Base-by-base conservation (phyloP, 2,329 filamentous ascomycete species). In the Paecilomyces sp. region DNA sequence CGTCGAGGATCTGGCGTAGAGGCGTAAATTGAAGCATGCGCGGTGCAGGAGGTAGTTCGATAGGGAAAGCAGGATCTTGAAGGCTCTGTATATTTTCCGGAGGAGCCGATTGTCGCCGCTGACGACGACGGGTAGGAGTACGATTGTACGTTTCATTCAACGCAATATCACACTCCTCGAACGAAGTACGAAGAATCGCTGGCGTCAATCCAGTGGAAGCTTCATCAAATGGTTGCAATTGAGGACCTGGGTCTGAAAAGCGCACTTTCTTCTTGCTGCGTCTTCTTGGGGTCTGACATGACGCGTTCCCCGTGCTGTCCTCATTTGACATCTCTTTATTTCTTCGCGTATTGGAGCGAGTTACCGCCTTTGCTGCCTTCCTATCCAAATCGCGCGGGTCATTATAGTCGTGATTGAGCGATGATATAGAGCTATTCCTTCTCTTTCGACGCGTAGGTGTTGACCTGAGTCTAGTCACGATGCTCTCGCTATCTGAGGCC, bases 171-270 rank as follows among this genome's bases (percentile, higher is more conserved):
- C 62, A 63, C 33, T 71, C 71, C 51, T 66, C 64, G 54, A 78
- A 70, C 0, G 70, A 74, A 4, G 76, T 74, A 24, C 76, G 76
- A 25, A 68, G 64, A 60, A 80, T 69, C 3, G 73, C 69, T 18
- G 78, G 78, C 3, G 78, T 80, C 6, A 80, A 64, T n/a, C 78
- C 77, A 1, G 78, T 80, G 1, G 74, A 74, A 25, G 58, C 58
- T 36, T 58, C 36, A 6, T 58, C 58, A 54, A 58, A 56, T 33
- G 66, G 57, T 18, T 68, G 67, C 33, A 68, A 47, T 33, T 61
- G 65, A 51, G 71, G 70, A 6, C 73, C 73, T 5, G 76, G 74
- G 56, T 79, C 77, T 1, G 79, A 80, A 64, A 80, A 79, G 28
- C 79, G 76, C 36, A 78, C 75, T 62, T 70, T 74, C 62, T 80